A percentile compares a stretch with the other conserved stretches of the same genome.
Evolutionary conservation across 2,329 filamentous ascomycete species (phyloP).

Genomic region (Sporothrix schenckii): DNA sequence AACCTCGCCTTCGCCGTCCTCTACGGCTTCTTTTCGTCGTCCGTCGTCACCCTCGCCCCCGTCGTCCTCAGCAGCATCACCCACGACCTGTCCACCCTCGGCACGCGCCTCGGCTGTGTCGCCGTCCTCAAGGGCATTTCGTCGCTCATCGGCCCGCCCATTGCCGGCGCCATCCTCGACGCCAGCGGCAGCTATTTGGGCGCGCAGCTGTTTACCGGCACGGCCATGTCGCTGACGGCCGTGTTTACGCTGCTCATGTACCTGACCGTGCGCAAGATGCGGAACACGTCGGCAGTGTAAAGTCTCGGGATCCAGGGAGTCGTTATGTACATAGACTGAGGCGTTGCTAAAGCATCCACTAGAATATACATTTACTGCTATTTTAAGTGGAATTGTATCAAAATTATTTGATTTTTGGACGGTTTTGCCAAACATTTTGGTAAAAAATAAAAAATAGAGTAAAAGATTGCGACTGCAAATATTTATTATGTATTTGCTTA

Average conservation of each 20-base stretch:
- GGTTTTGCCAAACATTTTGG: too few species aligned
- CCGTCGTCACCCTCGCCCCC: conserved; percentile 37
- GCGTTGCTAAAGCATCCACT: too few species aligned
- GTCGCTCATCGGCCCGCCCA: conserved; percentile 32
- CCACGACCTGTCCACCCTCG: conserved; percentile 29
- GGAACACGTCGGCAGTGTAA: not conserved
- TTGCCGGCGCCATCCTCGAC: conserved; percentile 32
- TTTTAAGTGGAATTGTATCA: too few species aligned
- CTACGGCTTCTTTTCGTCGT: conserved; percentile 42
- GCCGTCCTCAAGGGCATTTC: conserved; percentile 27
- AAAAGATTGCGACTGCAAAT: too few species aligned
- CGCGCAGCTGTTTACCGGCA: conserved; percentile 32
- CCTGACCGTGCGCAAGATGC: not conserved
- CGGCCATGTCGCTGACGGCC: conserved; percentile 22
- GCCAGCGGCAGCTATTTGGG: conserved; percentile 29
- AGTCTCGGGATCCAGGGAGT: not conserved
- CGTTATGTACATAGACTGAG: not conserved
- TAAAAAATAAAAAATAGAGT: too few species aligned
- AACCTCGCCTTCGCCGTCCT: conserved; percentile 43
- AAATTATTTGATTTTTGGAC: too few species aligned
- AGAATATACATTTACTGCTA: too few species aligned
- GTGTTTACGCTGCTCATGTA: conserved; percentile 11
- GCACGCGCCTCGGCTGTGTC: conserved; percentile 31
- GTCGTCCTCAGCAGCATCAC: conserved; percentile 32
- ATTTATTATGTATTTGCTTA: too few species aligned